These are phyloP conservation scores for Aspergillus sclerotioniger DNA, from an alignment of 495 filamentous ascomycete genomes.

Conservation along the genomic window DNA sequence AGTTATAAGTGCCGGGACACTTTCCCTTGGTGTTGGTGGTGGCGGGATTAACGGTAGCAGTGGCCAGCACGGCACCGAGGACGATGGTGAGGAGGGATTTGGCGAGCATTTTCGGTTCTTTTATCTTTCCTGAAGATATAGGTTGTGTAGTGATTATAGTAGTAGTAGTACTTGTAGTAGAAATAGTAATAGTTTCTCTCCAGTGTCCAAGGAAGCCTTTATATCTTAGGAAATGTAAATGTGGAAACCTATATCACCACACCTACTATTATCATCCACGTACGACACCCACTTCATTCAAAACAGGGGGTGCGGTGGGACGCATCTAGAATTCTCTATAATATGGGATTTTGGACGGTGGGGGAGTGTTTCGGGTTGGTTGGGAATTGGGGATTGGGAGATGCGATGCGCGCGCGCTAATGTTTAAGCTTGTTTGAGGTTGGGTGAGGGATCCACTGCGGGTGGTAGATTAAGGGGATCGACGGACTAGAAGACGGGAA, in stretches of 20 bases:
- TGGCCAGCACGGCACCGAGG: slow-evolving; percentile 14
- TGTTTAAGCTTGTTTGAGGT: background rate
- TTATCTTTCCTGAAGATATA: too few relatives aligned
- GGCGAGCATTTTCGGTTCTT: slow-evolving; percentile 26
- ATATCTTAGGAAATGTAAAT: too few relatives aligned
- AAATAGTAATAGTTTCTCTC: too few relatives aligned
- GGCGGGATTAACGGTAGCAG: slow-evolving; percentile 28
- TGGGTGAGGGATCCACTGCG: background rate
- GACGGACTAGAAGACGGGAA: background rate
- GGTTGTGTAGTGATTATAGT: too few relatives aligned
- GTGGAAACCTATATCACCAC: background rate
- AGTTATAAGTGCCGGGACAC: slow-evolving; percentile 25
- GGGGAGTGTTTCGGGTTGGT: background rate
- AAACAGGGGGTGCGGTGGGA: background rate
- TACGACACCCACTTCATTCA: background rate
- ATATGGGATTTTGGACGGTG: background rate
- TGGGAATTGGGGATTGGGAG: background rate
- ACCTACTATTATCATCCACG: background rate
- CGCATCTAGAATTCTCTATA: background rate
- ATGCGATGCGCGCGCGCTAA: background rate
- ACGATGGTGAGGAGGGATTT: slow-evolving; percentile 15
- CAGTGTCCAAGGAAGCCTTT: too few relatives aligned
- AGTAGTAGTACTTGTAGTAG: too few relatives aligned
- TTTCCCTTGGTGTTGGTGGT: slow-evolving; percentile 34
- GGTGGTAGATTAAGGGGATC: background rate